phyloP scores from a whole-genome alignment of 257 asterid genomes.

The Penstemon newberryi region DNA sequence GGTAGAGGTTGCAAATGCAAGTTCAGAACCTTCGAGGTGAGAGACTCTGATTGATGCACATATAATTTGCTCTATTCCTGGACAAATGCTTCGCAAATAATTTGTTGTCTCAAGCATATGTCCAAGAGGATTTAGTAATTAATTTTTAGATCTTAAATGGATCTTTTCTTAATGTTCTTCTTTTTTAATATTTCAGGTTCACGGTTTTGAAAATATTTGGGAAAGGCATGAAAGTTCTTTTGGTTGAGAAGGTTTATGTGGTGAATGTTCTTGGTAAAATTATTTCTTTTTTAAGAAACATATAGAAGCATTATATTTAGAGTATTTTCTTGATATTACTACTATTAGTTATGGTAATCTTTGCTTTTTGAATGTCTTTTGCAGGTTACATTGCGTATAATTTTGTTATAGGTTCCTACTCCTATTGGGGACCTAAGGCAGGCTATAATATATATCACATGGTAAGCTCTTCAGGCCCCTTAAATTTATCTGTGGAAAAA shows the following conservation, averaged over 20 bases:
- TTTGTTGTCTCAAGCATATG: background rate
- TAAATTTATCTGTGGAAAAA: background rate
- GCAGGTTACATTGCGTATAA: conserved; percentile 94
- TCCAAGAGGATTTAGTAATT: background rate
- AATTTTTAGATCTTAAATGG: conserved; percentile 12
- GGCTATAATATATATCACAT: conserved; percentile 88
- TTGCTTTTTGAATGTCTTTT: conserved; percentile 28
- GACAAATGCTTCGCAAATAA: background rate
- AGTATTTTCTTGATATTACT: background rate
- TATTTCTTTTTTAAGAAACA: conserved; percentile 20
- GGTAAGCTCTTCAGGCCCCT: conserved; percentile 50
- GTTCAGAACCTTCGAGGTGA: conserved; percentile 50
- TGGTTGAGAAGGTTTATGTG: conserved; percentile 66
- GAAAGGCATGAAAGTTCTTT: conserved; percentile 64
- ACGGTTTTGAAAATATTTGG: conserved; percentile 42
- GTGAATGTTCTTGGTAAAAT: conserved; percentile 86
- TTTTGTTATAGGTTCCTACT: conserved; percentile 95
- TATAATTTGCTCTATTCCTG: conserved; percentile 15
- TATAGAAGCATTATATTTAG: conserved; percentile 1
- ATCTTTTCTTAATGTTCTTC: background rate
- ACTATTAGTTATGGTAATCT: conserved; percentile 19
- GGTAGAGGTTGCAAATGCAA: conserved; percentile 39
- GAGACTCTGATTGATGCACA: conserved; percentile 13
- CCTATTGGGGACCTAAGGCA: conserved; percentile 99
- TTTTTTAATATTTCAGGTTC: conserved; percentile 37